Conservation (phyloP, 1,284 basidiomycete genomes). For the Pyrrhoderma lamaoense region DNA sequence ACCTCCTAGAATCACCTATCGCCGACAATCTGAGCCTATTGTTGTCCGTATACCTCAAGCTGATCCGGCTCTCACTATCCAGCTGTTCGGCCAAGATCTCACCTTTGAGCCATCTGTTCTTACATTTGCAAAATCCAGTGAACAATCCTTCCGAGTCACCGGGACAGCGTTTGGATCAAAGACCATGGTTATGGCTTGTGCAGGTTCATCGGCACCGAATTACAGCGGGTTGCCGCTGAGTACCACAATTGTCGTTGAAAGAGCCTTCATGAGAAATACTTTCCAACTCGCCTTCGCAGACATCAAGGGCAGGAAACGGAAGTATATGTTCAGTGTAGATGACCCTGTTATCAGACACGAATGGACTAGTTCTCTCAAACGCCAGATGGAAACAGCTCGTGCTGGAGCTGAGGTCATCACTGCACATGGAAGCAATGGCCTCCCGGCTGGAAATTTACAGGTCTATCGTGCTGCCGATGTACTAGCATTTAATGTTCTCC, state of each 20-base stretch:
- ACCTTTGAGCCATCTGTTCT: slow-evolving; percentile 79
- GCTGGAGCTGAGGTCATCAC: slow-evolving; percentile 25
- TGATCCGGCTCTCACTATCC: slow-evolving; percentile 73
- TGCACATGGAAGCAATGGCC: slow-evolving; percentile 25
- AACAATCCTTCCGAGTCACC: slow-evolving; percentile 83
- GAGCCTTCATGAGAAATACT: slow-evolving; percentile 90
- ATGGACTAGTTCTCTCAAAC: slow-evolving; percentile 66
- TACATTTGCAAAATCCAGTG: slow-evolving; percentile 65
- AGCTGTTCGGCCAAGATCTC: slow-evolving; percentile 79
- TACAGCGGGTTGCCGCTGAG: slow-evolving; percentile 77
- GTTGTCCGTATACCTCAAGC: slow-evolving; percentile 74
- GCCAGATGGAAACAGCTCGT: slow-evolving; percentile 52
- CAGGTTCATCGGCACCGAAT: slow-evolving; percentile 70
- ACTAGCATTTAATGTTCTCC: slow-evolving; percentile 73
- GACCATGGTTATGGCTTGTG: slow-evolving; percentile 72
- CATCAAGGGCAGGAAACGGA: slow-evolving; percentile 60
- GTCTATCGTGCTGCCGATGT: slow-evolving; percentile 60
- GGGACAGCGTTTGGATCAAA: slow-evolving; percentile 77
- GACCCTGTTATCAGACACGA: slow-evolving; percentile 66
- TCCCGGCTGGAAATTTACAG: slow-evolving; percentile 28
- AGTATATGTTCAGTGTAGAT: slow-evolving; percentile 90
- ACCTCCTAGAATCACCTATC: slow-evolving; percentile 74
- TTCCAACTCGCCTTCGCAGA: slow-evolving; percentile 85
- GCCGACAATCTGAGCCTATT: slow-evolving; percentile 78
- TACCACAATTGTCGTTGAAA: slow-evolving; percentile 72